phyloP scores from a whole-genome alignment of 2,329 filamentous ascomycete genomes.

The Fusarium bactridioides region DNA sequence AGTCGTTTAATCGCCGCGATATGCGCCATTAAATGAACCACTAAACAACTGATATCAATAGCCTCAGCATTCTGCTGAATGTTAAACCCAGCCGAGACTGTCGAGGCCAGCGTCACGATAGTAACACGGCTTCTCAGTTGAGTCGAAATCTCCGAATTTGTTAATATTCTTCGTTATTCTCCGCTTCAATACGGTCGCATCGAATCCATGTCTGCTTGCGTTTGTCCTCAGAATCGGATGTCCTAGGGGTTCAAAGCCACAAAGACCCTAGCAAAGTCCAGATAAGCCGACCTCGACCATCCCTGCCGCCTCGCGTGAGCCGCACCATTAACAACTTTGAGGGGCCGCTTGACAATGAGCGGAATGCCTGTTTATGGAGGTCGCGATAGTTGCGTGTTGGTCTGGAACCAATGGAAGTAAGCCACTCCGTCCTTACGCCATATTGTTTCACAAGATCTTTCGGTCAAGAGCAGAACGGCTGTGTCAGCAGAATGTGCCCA shows the following conservation, averaged over 20 bases:
- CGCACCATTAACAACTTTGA: neutral
- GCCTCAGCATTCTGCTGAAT: neutral
- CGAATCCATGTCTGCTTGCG: constrained; percentile 14
- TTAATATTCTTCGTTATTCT: neutral
- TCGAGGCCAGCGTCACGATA: neutral
- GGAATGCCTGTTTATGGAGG: constrained; percentile 4
- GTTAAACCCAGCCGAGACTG: constrained; percentile 6
- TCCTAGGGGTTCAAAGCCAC: constrained; percentile 22
- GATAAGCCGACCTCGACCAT: constrained; percentile 23
- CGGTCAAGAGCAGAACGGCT: neutral
- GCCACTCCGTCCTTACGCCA: neutral
- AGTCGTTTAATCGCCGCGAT: constrained; percentile 20
- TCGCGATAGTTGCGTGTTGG: constrained; percentile 14
- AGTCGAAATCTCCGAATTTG: neutral
- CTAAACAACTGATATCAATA: neutral
- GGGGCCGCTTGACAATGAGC: neutral
- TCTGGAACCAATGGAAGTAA: neutral
- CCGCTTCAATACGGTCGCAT: neutral
- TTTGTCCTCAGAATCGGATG: constrained; percentile 6
- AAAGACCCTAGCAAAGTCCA: constrained; percentile 21
- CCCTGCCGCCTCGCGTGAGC: constrained; percentile 15
- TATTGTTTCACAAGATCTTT: constrained; percentile 10
- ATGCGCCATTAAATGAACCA: constrained; percentile 28
- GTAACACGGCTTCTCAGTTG: neutral
- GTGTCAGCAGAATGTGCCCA: constrained; percentile 10